Evolutionary conservation across 2,329 filamentous ascomycete genomes (phyloP).

Genomic region (Zopfia rhizophila): DNA sequence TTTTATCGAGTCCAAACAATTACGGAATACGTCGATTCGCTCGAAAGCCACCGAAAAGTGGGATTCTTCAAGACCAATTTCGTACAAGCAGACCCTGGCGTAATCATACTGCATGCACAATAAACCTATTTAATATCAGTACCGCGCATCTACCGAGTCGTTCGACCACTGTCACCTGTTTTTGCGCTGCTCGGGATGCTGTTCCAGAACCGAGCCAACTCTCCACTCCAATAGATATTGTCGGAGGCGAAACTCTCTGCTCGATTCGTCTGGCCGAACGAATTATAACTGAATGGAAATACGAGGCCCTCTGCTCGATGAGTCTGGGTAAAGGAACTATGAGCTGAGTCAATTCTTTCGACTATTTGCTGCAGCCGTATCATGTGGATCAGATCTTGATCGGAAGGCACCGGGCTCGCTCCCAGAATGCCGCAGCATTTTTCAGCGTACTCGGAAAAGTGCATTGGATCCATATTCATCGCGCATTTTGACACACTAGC

Average conservation of each 20-base stretch:
- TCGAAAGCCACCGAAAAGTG: slow-evolving; percentile 3
- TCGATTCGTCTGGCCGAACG: slow-evolving; percentile 1
- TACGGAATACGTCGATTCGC: slow-evolving; percentile 10
- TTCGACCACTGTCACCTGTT: slow-evolving; percentile 9
- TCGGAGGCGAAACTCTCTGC: slow-evolving; percentile 10
- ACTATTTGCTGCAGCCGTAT: slow-evolving; percentile 18
- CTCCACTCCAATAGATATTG: slow-evolving; percentile 13
- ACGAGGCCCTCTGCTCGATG: slow-evolving; percentile 1
- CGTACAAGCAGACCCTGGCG: slow-evolving; percentile 16
- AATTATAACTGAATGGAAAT: slow-evolving; percentile 7
- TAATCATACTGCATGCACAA: slow-evolving; percentile 19
- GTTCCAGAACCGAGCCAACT: slow-evolving; percentile 16
- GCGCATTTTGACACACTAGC: slow-evolving; percentile 17
- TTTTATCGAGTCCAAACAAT: slow-evolving; percentile 14
- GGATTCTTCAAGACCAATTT: slow-evolving; percentile 21
- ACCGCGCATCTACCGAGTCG: neutral
- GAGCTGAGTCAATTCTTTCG: slow-evolving; percentile 17
- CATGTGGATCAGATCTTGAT: slow-evolving; percentile 15
- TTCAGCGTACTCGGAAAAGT: slow-evolving; percentile 20
- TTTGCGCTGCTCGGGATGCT: slow-evolving; percentile 13
- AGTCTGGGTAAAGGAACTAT: slow-evolving; percentile 11
- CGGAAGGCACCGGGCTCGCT: slow-evolving; percentile 9
- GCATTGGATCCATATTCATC: slow-evolving; percentile 17
- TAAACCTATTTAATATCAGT: slow-evolving; percentile 12
- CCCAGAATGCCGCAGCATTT: slow-evolving; percentile 16